Evolutionary conservation across 1,284 basidiomycete species (phyloP).

Genomic region (Kwoniella shivajii): DNA sequence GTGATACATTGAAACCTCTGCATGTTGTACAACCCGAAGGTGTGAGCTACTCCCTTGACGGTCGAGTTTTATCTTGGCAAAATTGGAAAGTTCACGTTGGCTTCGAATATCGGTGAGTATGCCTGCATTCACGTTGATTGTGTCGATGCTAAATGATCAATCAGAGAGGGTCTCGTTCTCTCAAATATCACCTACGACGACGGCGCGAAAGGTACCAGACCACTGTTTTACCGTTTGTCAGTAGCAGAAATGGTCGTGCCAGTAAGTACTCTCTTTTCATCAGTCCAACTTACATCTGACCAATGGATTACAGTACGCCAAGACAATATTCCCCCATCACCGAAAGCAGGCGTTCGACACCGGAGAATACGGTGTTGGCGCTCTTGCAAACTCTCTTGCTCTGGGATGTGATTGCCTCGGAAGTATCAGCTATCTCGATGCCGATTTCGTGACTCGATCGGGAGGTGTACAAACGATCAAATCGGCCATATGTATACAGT

Average conservation of each 20-base stretch:
- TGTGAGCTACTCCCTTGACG: slow-evolving; percentile 82
- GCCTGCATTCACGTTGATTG: neutral
- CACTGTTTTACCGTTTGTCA: slow-evolving; percentile 55
- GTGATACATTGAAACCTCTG: slow-evolving; percentile 79
- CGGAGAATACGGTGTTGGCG: slow-evolving; percentile 56
- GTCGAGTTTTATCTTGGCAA: slow-evolving; percentile 60
- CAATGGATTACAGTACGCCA: slow-evolving; percentile 52
- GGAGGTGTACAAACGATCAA: slow-evolving; percentile 52
- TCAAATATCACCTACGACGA: slow-evolving; percentile 52
- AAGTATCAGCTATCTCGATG: slow-evolving; percentile 54
- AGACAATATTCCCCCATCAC: slow-evolving; percentile 54
- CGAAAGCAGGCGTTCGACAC: slow-evolving; percentile 57
- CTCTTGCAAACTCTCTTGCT: slow-evolving; percentile 51
- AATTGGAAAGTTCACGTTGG: slow-evolving; percentile 46
- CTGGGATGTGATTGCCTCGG: slow-evolving; percentile 59
- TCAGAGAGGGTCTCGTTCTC: slow-evolving; percentile 52
- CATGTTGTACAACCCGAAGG: slow-evolving; percentile 88
- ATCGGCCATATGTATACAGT: slow-evolving; percentile 36
- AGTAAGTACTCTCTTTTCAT: slow-evolving; percentile 22
- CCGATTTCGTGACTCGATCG: slow-evolving; percentile 44
- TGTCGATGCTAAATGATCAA: neutral
- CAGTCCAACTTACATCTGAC: slow-evolving; percentile 41
- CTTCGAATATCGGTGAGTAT: slow-evolving; percentile 32
- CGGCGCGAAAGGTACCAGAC: slow-evolving; percentile 40
- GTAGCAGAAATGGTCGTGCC: slow-evolving; percentile 56